Conservation (phyloP, 768 basidiomycete species). For the Cubamyces lactineus region DNA sequence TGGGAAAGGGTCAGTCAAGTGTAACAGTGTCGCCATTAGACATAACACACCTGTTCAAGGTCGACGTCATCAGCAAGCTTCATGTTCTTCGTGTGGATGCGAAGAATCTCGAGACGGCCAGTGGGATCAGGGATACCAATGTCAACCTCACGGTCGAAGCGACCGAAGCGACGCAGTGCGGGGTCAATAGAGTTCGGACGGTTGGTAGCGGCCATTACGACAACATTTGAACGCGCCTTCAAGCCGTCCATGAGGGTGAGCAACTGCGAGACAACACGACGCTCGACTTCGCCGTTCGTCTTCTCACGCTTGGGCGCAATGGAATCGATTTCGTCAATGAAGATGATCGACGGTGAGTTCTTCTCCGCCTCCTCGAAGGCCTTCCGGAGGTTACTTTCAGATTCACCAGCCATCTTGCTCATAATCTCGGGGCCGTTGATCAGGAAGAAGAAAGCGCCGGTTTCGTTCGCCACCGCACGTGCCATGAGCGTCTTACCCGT, state of each 20-base stretch:
- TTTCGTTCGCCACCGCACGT: constrained; percentile 98
- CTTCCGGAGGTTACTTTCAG: constrained; percentile 95
- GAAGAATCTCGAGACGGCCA: constrained; percentile 96
- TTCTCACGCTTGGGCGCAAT: constrained; percentile 99
- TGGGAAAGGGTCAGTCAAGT: constrained; percentile 38
- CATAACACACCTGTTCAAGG: constrained; percentile 75
- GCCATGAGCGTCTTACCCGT: constrained; percentile 99
- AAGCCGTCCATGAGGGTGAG: constrained; percentile 99
- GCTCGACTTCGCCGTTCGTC: constrained; percentile 99
- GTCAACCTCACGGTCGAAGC: constrained; percentile 99
- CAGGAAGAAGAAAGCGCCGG: constrained; percentile 99
- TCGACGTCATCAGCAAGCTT: constrained; percentile 96
- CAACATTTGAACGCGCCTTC: constrained; percentile 98
- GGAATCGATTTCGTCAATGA: constrained; percentile 99
- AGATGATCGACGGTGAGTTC: constrained; percentile 99
- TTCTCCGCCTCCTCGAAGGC: constrained; percentile 99
- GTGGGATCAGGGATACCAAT: constrained; percentile 99
- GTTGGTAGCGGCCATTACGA: constrained; percentile 99
- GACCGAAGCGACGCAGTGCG: constrained; percentile 96
- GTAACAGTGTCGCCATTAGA: background rate
- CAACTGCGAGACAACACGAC: constrained; percentile 97
- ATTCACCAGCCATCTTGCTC: constrained; percentile 99
- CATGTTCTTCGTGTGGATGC: constrained; percentile 99
- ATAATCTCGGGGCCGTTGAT: constrained; percentile 99
- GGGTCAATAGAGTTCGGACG: constrained; percentile 99